Evolutionary conservation across 2,329 filamentous ascomycete genomes (phyloP).

Genomic region (Pseudocercospora macadamiae): DNA sequence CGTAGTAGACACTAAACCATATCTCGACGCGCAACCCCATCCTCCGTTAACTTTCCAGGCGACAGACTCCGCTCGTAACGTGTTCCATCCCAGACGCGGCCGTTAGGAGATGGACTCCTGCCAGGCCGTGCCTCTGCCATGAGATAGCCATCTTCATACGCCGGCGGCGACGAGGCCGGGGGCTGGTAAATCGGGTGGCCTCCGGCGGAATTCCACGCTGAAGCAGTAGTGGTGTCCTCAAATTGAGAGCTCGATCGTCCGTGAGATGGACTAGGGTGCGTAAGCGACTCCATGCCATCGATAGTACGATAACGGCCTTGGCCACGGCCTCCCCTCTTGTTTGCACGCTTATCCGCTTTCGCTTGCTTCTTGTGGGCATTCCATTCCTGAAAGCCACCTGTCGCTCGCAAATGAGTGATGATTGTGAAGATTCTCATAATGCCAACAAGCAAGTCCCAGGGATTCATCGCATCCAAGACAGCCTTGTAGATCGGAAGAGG

Average conservation of each 20-base stretch:
- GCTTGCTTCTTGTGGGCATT: slow-evolving; percentile 1
- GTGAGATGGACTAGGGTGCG: slow-evolving; percentile 6
- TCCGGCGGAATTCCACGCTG: neutral
- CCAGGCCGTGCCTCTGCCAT: slow-evolving; percentile 2
- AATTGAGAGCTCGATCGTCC: neutral
- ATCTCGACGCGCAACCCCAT: slow-evolving; percentile 2
- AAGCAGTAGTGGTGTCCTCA: slow-evolving; percentile 7
- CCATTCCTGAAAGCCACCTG: slow-evolving; percentile 13
- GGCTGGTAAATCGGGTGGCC: slow-evolving; percentile 8
- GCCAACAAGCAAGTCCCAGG: slow-evolving; percentile 6
- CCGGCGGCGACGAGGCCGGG: slow-evolving; percentile 7
- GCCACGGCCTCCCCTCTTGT: neutral
- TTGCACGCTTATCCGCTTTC: slow-evolving; percentile 12
- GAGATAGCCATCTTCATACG: slow-evolving; percentile 8
- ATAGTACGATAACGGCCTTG: slow-evolving; percentile 20
- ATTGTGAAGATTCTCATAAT: slow-evolving; percentile 6
- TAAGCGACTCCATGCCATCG: slow-evolving; percentile 19
- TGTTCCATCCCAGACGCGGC: slow-evolving; percentile 7
- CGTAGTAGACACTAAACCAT: slow-evolving; percentile 10
- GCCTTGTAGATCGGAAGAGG: slow-evolving; percentile 24
- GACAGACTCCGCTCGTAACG: slow-evolving; percentile 11
- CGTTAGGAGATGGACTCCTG: slow-evolving; percentile 5
- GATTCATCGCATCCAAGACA: slow-evolving; percentile 12
- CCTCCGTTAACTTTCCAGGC: slow-evolving; percentile 2
- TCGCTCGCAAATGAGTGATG: slow-evolving; percentile 2